phyloP scores from a whole-genome alignment of 2,329 filamentous ascomycete genomes.

The Thielaviopsis musarum region DNA sequence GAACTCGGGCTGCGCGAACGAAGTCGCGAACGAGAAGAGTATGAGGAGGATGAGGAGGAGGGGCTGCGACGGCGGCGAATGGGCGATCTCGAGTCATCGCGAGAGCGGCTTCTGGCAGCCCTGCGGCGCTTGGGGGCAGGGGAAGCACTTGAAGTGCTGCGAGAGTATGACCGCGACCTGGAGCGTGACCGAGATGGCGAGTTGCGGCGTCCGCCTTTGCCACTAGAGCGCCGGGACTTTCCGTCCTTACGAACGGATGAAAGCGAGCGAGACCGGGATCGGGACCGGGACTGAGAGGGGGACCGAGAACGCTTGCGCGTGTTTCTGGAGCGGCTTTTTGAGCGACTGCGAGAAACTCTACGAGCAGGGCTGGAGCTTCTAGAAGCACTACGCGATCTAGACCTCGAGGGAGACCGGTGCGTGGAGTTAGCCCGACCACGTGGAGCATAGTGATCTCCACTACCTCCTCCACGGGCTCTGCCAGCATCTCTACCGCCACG shows the following conservation, averaged over 20 bases:
- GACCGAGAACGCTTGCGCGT: constrained; percentile 27
- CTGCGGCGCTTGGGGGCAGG: constrained; percentile 8
- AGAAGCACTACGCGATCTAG: constrained; percentile 16
- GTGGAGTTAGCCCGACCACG: constrained; percentile 18
- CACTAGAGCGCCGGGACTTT: too few relatives aligned
- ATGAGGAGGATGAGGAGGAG: constrained; percentile 1
- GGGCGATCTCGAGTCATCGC: not conserved
- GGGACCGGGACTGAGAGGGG: constrained; percentile 16
- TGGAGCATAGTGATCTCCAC: constrained; percentile 30
- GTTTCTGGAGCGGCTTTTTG: constrained; percentile 31
- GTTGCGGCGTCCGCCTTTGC: too few relatives aligned
- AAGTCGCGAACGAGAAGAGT: constrained; percentile 2
- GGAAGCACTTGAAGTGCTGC: constrained; percentile 10
- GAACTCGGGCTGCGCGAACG: constrained; percentile 13
- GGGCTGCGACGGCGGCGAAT: constrained; percentile 1
- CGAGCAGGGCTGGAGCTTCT: constrained; percentile 22
- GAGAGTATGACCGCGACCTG: constrained; percentile 12
- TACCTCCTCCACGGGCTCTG: constrained; percentile 30
- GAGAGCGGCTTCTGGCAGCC: constrained; percentile 4
- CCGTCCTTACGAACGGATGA: too few relatives aligned
- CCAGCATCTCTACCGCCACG: constrained; percentile 21
- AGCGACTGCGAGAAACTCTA: constrained; percentile 26
- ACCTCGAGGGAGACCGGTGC: constrained; percentile 16
- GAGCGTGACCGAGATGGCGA: too few relatives aligned
- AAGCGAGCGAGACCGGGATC: constrained; percentile 15